Evolutionary conservation across 768 basidiomycete species (phyloP), one percentile per base, ranked within the genome.

Genomic region (Mycena latifolia): DNA sequence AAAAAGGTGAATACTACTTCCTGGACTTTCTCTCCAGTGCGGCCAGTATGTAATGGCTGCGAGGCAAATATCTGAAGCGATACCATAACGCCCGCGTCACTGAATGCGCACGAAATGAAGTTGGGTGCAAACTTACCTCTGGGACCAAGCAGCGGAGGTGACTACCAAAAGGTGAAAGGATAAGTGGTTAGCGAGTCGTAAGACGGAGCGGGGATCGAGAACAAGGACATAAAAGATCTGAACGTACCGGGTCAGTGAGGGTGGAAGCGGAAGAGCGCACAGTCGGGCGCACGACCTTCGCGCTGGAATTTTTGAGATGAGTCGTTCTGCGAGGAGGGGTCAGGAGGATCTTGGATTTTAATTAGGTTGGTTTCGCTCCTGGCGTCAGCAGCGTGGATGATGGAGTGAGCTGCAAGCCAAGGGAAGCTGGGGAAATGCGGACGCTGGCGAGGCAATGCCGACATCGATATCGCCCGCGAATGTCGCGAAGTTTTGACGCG

Each of bases 21-120:
- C 48, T 50, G 6, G 2, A 50, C 48, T 50, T 50, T 50, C 48
- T 50, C 48, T 31, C 48, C 48, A 50, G 48, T 50, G 48, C 28
- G 27, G 28, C 48, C 48, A 29, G 48, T 50, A 29, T 50, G 27
- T 50, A 50, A 50, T 50, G 48, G 48, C 48, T 50, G 27, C 48
- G 48, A 50, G 48, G 28, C 27, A 50, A 50, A 50, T 50, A 50
- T 50, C 48, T 50, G 48, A 50, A 50, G 48, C 28, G 48, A 50
- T 31, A 50, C 28, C 28, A 50, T 50, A 50, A 50, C 28, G 48
- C 48, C 27, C 28, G 48, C 48, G 48, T 50, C 48, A 50, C 27
- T 29, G 15, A 50, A 50, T 50, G 48, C 48, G 48, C 48, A 48
- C 47, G 47, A 48, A 48, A 25, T 48, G 47, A 48, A 48, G 6